Base-by-base conservation (phyloP, 1,284 basidiomycete species). In the Pascua guehoae region DNA sequence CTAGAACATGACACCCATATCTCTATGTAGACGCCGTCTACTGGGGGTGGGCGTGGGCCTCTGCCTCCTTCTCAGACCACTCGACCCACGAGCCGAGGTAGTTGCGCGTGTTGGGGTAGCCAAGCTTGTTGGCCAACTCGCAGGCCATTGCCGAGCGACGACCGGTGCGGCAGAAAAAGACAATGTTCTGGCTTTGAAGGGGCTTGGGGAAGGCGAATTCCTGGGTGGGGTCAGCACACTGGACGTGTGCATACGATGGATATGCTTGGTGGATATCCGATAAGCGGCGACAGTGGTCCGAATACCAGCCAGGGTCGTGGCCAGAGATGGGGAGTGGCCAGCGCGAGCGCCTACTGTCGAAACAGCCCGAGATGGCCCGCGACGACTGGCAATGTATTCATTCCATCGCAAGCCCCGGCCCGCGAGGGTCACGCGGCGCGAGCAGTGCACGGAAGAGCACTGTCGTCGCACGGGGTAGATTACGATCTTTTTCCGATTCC, bases 121-220 rank as follows among this genome's bases (percentile, higher is more conserved):
- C 94, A 69, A 88, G 88, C 63, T 87, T 81, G 68, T 85, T 85
- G 0, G 92, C 91, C 49, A 91, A 81, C 69, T 97, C 91, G 55
- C 87, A 81, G 0, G 96, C 95, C 17, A 86, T 85, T 5, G 87
- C 82, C 58, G 88, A 89, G 49, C 96, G 83, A 75, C 86, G 87
- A 10, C 96, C 96, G 57, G 89, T 91, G 55, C 94, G 83, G 78
- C 96, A 99, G 79, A 96, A 98, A 74, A 98, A 95, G 41, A 91
- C 84, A 41, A 98, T 79, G 69, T 92, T 88, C 73, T 96, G 89
- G 57, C 83, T 75, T 59, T 80, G 77, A 11, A 50, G 52, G 7
- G 96, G 96, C 76, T 97, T 93, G 52, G 86, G 80, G 75, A 95
- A 98, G 3, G 91, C 90, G 66, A 87, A 87, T 66, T 86, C 69